phyloP scores from a whole-genome alignment of 2,329 filamentous ascomycete genomes.

The Hysterium pulicare region DNA sequence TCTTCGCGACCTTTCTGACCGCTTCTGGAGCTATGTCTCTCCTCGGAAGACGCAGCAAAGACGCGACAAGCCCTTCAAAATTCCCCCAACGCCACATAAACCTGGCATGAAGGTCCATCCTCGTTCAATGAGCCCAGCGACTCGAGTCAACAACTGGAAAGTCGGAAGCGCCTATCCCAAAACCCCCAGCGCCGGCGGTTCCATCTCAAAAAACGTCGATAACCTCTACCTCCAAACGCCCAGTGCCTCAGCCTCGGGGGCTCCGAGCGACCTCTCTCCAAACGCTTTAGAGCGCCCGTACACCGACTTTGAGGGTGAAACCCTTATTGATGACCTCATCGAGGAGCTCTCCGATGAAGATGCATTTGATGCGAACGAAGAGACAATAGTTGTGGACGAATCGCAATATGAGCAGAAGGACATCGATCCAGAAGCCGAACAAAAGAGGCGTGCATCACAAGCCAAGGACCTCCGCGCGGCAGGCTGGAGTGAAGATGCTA shows the following conservation, averaged over 20 bases:
- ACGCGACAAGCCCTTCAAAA: constrained; percentile 37
- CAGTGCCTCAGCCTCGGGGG: constrained; percentile 14
- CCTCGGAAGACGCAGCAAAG: constrained; percentile 39
- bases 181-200: constrained; percentile 18
- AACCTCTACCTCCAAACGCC: constrained; percentile 10
- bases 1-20: constrained; percentile 30
- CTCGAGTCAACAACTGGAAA: constrained; percentile 21
- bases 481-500: constrained; percentile 52
- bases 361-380: constrained; percentile 35
- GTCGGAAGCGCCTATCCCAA: constrained; percentile 4
- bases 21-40: constrained; percentile 43
- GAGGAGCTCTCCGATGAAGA: constrained; percentile 11
- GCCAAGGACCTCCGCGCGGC: constrained; percentile 36
- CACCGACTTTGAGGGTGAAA: constrained; percentile 31
- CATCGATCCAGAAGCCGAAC: constrained; percentile 22
- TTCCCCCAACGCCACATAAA: constrained; percentile 14
- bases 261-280: constrained; percentile 31
- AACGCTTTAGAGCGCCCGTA: constrained; percentile 18
- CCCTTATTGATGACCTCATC: constrained; percentile 18
- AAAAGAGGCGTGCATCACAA: constrained; percentile 21
- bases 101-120: background rate
- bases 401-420: constrained; percentile 22
- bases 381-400: constrained; percentile 34
- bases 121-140: constrained; percentile 33
- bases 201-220: constrained; percentile 6